These are phyloP conservation scores for Neolecta irregularis DNA, from an alignment of 1,139 yeast species.

Conservation along the genomic window DNA sequence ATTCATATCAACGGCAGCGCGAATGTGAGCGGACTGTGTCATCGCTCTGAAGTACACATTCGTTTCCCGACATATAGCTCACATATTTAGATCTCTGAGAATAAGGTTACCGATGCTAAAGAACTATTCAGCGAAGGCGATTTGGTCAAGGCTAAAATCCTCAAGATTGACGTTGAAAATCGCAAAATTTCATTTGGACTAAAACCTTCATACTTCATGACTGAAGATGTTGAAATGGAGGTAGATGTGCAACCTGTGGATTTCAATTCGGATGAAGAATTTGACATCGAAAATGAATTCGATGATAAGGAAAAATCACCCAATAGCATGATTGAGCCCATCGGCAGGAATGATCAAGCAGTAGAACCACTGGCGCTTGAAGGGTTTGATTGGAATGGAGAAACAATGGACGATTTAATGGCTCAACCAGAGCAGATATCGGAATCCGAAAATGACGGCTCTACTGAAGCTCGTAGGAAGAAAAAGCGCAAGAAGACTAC, in stretches of 20 bases:
- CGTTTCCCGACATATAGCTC: not conserved
- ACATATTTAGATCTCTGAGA: constrained; percentile 33
- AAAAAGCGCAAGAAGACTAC: constrained; percentile 25
- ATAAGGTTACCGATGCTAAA: constrained; percentile 31
- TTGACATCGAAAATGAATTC: constrained; percentile 30
- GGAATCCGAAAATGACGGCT: constrained; percentile 9
- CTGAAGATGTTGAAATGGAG: constrained; percentile 17
- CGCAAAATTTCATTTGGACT: constrained; percentile 73
- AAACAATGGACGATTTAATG: constrained; percentile 15
- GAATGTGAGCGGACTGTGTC: constrained; percentile 74
- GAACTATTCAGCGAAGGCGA: constrained; percentile 20
- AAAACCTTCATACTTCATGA: constrained; percentile 78
- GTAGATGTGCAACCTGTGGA: constrained; percentile 33
- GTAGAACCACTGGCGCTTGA: constrained; percentile 13
- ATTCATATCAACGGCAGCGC: constrained; percentile 62
- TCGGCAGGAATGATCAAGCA: constrained; percentile 2
- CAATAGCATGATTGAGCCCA: not conserved
- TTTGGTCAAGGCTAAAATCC: constrained; percentile 34
- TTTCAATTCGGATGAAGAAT: constrained; percentile 34
- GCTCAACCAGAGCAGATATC: constrained; percentile 1
- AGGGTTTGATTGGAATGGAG: constrained; percentile 19
- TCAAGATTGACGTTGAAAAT: constrained; percentile 47
- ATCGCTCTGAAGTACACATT: constrained; percentile 39
- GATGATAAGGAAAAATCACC: constrained; percentile 33
- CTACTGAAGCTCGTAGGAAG: constrained; percentile 15